Percentiles rank a stretch among this genome's conserved stretches.
phyloP scores from a whole-genome alignment of 768 basidiomycete species.

The Hericium alpestre region DNA sequence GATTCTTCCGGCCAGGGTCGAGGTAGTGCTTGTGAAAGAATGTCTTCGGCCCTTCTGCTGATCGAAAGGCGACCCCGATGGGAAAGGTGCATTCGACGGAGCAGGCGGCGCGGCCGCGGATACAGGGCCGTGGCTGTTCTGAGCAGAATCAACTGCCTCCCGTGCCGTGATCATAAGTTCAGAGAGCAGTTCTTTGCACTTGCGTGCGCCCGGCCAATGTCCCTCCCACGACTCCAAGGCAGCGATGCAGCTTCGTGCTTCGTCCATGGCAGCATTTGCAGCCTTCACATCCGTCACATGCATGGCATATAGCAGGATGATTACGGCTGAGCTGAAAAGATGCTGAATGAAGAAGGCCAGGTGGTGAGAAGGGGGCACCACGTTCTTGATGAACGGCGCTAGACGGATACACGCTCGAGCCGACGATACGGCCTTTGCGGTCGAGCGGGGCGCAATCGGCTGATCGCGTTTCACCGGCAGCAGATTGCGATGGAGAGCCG shows the following conservation, averaged over 20 bases:
- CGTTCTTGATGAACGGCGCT: conserved; percentile 74
- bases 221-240: conserved; percentile 78
- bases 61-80: neutral
- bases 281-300: conserved; percentile 59
- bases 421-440: conserved; percentile 69
- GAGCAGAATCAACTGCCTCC: conserved; percentile 43
- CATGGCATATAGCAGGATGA: conserved; percentile 79
- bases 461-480: conserved; percentile 71
- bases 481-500: conserved; percentile 81
- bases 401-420: conserved; percentile 80
- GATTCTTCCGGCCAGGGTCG: neutral
- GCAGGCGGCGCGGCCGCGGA: conserved; percentile 6
- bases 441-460: conserved; percentile 58
- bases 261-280: conserved; percentile 68
- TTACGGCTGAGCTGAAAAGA: conserved; percentile 80
- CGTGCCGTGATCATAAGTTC: conserved; percentile 61
- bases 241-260: conserved; percentile 60
- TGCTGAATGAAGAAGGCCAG: conserved; percentile 86
- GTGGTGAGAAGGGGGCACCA: conserved; percentile 78
- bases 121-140: conserved; percentile 12
- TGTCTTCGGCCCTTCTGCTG: conserved; percentile 11
- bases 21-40: conserved; percentile 10
- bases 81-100: conserved; percentile 1
- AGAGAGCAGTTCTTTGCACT: conserved; percentile 71
- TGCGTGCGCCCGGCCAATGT: conserved; percentile 78